phyloP scores from a whole-genome alignment of 352 stramenopile species.

The Globisporangium emineosum region DNA sequence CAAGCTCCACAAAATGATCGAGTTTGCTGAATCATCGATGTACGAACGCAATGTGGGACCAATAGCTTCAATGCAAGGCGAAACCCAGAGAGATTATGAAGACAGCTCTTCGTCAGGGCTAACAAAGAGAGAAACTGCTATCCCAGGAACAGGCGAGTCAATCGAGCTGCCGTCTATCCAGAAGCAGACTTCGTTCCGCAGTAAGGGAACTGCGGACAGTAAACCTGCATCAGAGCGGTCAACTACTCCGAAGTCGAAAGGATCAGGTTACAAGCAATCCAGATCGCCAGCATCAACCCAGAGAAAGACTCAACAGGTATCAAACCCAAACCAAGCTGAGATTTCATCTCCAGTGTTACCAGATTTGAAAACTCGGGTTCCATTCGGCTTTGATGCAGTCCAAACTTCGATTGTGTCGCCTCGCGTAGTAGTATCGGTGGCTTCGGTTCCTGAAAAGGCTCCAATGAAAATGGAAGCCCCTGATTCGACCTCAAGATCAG shows the following conservation, averaged over 20 bases:
- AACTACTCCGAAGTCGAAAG: conserved; percentile 10
- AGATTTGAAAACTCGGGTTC: conserved; percentile 22
- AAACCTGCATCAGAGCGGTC: conserved; percentile 9
- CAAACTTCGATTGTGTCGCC: conserved; percentile 6
- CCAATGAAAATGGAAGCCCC: conserved; percentile 6
- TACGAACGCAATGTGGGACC: conserved; percentile 28
- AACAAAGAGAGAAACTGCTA: neutral
- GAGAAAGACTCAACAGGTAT: neutral
- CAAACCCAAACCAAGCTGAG: neutral
- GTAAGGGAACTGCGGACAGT: neutral
- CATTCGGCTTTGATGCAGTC: conserved; percentile 25
- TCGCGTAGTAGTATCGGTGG: neutral
- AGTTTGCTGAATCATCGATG: conserved; percentile 72
- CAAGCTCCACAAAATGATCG: conserved; percentile 80
- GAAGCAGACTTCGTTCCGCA: neutral
- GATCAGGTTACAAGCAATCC: conserved; percentile 14
- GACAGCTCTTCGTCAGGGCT: neutral
- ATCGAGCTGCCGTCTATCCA: conserved; percentile 12
- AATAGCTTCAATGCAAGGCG: neutral
- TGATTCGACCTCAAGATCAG: neutral
- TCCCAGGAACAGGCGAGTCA: neutral
- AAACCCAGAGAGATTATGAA: neutral
- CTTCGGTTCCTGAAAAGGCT: neutral
- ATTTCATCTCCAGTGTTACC: conserved; percentile 12
- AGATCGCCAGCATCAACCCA: neutral